Evolutionary conservation across 768 basidiomycete species (phyloP).

Genomic region (Daedaleopsis nitida): DNA sequence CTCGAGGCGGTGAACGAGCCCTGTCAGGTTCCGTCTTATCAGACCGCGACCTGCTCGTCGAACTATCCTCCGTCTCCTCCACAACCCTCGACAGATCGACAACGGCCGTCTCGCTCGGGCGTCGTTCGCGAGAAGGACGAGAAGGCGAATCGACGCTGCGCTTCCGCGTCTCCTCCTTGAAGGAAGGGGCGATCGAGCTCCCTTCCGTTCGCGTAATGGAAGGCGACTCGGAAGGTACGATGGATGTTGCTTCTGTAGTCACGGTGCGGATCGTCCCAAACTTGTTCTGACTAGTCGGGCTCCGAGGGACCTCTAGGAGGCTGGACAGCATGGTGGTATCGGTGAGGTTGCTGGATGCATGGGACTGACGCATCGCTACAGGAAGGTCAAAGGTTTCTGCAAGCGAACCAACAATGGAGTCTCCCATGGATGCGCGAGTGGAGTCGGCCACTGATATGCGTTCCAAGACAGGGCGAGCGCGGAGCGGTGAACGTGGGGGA

Average conservation of each 20-base stretch:
- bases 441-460: slow-evolving; percentile 32
- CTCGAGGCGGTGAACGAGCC: slow-evolving; percentile 33
- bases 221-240: slow-evolving; percentile 53
- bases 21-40: slow-evolving; percentile 28
- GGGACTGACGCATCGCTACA: slow-evolving; percentile 55
- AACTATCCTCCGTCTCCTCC: slow-evolving; percentile 63
- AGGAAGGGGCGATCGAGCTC: slow-evolving; percentile 53
- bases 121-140: slow-evolving; percentile 51
- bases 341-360: slow-evolving; percentile 62
- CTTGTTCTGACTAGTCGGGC: slow-evolving; percentile 46
- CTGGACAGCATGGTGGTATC: slow-evolving; percentile 58
- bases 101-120: slow-evolving; percentile 60
- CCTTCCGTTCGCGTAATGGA: slow-evolving; percentile 70
- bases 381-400: slow-evolving; percentile 31
- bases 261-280: slow-evolving; percentile 83
- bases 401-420: slow-evolving; percentile 38
- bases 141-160: slow-evolving; percentile 24
- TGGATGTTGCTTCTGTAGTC: slow-evolving; percentile 78
- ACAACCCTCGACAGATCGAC: slow-evolving; percentile 67
- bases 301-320: slow-evolving; percentile 36
- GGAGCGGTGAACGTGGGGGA: slow-evolving; percentile 56
- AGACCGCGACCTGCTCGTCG: slow-evolving; percentile 29
- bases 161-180: slow-evolving; percentile 46
- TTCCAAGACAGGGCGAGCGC: slow-evolving; percentile 36
- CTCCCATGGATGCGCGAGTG: slow-evolving; percentile 35